phyloP scores from a whole-genome alignment of 345 rosid genomes.

The Conringia planisiliqua region DNA sequence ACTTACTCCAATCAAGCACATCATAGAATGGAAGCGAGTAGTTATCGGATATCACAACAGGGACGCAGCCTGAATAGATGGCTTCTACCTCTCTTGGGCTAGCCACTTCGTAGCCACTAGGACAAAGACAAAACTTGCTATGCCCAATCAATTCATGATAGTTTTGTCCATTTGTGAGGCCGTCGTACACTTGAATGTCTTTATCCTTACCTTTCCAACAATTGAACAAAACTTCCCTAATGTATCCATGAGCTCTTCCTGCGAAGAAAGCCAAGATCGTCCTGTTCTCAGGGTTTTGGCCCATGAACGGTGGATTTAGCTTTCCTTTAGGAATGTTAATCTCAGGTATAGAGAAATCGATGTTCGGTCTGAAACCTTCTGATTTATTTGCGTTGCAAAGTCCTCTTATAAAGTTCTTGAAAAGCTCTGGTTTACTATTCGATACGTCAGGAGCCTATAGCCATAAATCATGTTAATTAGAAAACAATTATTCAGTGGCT shows the following conservation, averaged over 20 bases:
- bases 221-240: conserved; percentile 34
- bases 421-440: conserved; percentile 28
- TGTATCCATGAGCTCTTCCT: conserved; percentile 45
- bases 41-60: conserved; percentile 43
- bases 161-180: conserved; percentile 26
- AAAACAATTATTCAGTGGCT: background rate
- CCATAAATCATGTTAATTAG: background rate
- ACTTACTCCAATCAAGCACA: conserved; percentile 49
- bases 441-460: conserved; percentile 47
- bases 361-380: conserved; percentile 39
- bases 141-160: conserved; percentile 41
- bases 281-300: conserved; percentile 24
- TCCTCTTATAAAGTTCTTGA: conserved; percentile 40
- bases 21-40: conserved; percentile 49
- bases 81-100: conserved; percentile 51
- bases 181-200: conserved; percentile 46
- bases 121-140: conserved; percentile 65
- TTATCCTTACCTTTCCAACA: conserved; percentile 46
- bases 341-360: conserved; percentile 53
- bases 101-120: conserved; percentile 67
- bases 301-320: conserved; percentile 27
- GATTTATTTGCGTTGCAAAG: conserved; percentile 52
- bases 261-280: conserved; percentile 44
- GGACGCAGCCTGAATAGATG: conserved; percentile 45
- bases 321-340: conserved; percentile 29